These are phyloP conservation scores for Chrysosporium keratinophilum DNA, from an alignment of 2,329 filamentous ascomycete genomes.

Conservation along the genomic window DNA sequence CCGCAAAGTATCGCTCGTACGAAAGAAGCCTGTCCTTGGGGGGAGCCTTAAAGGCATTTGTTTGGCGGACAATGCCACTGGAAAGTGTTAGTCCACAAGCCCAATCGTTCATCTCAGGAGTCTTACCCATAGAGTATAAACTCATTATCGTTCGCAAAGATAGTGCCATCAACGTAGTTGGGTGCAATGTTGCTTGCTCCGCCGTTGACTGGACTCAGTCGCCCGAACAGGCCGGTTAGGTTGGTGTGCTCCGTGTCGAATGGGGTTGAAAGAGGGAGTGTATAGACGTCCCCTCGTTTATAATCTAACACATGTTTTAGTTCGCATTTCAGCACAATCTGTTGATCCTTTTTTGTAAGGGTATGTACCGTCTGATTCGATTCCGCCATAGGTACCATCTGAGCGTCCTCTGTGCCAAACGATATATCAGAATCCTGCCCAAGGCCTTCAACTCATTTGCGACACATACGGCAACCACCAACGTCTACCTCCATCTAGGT, in stretches of 20 bases:
- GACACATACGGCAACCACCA: slow-evolving; percentile 40
- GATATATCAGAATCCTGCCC: background rate
- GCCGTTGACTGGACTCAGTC: slow-evolving; percentile 41
- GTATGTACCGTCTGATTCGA: slow-evolving; percentile 36
- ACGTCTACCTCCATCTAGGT: slow-evolving; percentile 53
- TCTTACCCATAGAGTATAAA: slow-evolving; percentile 54
- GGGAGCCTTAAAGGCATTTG: slow-evolving; percentile 32
- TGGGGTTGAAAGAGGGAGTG: slow-evolving; percentile 48
- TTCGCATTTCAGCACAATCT: background rate
- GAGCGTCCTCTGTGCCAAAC: slow-evolving; percentile 30
- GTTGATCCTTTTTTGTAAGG: background rate
- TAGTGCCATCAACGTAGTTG: slow-evolving; percentile 51
- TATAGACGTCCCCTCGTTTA: slow-evolving; percentile 44
- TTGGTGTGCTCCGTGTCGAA: slow-evolving; percentile 46
- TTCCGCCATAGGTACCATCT: slow-evolving; percentile 32
- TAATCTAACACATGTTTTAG: slow-evolving; percentile 37
- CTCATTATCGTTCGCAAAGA: slow-evolving; percentile 55
- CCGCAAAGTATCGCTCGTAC: slow-evolving; percentile 48
- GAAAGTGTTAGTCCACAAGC: too few relatives aligned
- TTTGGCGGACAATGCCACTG: slow-evolving; percentile 39
- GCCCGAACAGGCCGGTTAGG: slow-evolving; percentile 42
- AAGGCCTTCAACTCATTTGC: background rate
- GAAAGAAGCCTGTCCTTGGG: slow-evolving; percentile 36
- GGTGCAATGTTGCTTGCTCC: slow-evolving; percentile 44
- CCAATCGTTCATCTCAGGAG: background rate